Evolutionary conservation across 768 basidiomycete genomes (phyloP).

Genomic region (Tulasnella sp.): DNA sequence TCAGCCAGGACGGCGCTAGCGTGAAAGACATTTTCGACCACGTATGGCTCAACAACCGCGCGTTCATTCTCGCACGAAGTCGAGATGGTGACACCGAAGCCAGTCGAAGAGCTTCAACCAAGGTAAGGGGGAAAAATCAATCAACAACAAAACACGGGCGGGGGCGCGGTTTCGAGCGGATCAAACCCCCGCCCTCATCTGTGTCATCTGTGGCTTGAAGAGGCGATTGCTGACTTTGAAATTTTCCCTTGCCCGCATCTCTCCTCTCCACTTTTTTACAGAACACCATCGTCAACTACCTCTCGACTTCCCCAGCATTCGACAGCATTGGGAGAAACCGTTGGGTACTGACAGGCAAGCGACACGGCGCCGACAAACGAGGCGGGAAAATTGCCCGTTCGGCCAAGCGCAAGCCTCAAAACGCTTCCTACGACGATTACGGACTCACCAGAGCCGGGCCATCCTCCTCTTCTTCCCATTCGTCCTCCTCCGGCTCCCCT

Average conservation of each 20-base stretch:
- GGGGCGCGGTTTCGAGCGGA: no score
- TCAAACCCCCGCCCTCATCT: no score
- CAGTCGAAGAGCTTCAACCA: neutral
- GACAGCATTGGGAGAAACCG: neutral
- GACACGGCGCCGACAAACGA: neutral
- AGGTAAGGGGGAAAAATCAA: neutral
- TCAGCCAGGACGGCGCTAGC: neutral
- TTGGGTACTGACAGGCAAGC: neutral
- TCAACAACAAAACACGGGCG: neutral
- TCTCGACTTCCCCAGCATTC: neutral
- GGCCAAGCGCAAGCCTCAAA: neutral
- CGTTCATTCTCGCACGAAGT: neutral
- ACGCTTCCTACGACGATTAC: neutral
- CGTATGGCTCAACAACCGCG: neutral
- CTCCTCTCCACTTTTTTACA: no score
- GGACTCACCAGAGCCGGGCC: neutral
- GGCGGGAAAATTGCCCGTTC: neutral
- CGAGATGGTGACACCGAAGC: neutral
- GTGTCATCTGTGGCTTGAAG: no score
- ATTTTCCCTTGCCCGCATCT: no score
- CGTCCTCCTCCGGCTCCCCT: neutral
- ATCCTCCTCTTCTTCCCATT: neutral
- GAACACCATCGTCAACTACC: neutral
- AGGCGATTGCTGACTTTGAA: no score
- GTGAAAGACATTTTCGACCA: neutral